Evolutionary conservation across 78 protist genomes (phyloP), one percentile per base, ranked within the genome.

Genomic region (Dictyostelium firmibasis): DNA sequence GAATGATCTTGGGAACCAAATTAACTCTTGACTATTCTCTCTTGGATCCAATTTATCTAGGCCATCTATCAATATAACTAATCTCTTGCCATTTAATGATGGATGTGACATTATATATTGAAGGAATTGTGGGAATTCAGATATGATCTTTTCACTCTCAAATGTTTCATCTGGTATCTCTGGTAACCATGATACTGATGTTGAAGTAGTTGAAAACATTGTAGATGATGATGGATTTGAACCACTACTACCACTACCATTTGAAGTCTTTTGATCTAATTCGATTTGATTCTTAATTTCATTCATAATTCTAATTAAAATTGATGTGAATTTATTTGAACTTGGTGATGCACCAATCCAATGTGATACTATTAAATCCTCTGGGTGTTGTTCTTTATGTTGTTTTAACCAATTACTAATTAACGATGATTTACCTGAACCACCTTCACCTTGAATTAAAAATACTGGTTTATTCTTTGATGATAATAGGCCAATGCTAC

Each of bases 381-480:
- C 97, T 31, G 97, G 97, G 75, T 94, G 97, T 41, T 94, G 97
- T 10, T 94, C 94, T 41, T 57, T 62, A 88, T 94, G 94, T 72
- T 91, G 86, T 47, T 76, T 57, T 35, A 88, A 31, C 97, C 97
- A 94, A 84, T 94, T 94, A 36, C 82, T 41, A 14, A 94, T 38
- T 7, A 94, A 38, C 23, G 93, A 18, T 23, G 70, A 29, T 31
- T 93, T 93, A 11, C 96, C 96, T 10, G 33, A 50, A 62, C 93
- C 97, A 16, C 29, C 5, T 3, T 85, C 95, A 50, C 97, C 97
- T n/a, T 77, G 83, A 13, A 94, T 88, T 60, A 94, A 70, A 4
- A 94, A 36, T 1, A 27, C 10, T 38, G 70, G 27, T 77, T 77
- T 77, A 23, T 43, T 76, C 9, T 25, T 13, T 57, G 20, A 57